Base-by-base conservation (phyloP, 495 filamentous ascomycete species). In the Neurospora sp. region DNA sequence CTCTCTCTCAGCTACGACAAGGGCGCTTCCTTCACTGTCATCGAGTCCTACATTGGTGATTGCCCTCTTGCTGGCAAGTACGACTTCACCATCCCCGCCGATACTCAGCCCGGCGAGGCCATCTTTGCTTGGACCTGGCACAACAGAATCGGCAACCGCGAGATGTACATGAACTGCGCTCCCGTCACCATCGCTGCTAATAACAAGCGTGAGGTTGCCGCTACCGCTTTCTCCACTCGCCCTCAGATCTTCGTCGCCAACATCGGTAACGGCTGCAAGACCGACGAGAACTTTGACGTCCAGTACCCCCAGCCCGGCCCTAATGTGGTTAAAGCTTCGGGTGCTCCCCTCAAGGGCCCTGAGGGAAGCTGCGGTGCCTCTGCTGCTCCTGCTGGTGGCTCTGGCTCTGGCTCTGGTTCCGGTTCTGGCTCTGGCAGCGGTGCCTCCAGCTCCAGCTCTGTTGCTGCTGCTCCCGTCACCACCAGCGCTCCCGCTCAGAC, bases 301-400 rank as follows among this genome's bases (percentile, higher is more conserved):
- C 81, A 87, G 16, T 96, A 90, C 81, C 92, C 92, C n/a, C 81
- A 93, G 75, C 91, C 93, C 9, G 93, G 93, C 70, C 83, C 85
- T 8, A 86, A 91, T 72, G 86, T 94, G 42, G 81, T 83, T 73
- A 73, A 76, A 9, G 72, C 44, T 71, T 77, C 72, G n/a, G 80
- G 77, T 8, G 76, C 75, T 70, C 80, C 74, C 40, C 70, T 79
- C 39, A 75, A 42, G 37, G 71, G 81, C 10, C 76, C 78, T 31
- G 42, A 76, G 37, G 78, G 78, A 12, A 78, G 70, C 77, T 76
- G 78, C 72, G 75, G 74, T 35, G 42, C 74, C 37, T 69, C 70
- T 16, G 82, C 81, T 37, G 66, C 73, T 27, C 72, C 38, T 38
- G 38, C 71, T 1, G 27, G 41, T 20, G 74, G 72, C 42, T 20